A percentile compares a stretch with the other conserved stretches of the same genome.
Conservation (phyloP, 495 filamentous ascomycete genomes). For the Apiosordaria backusii region DNA sequence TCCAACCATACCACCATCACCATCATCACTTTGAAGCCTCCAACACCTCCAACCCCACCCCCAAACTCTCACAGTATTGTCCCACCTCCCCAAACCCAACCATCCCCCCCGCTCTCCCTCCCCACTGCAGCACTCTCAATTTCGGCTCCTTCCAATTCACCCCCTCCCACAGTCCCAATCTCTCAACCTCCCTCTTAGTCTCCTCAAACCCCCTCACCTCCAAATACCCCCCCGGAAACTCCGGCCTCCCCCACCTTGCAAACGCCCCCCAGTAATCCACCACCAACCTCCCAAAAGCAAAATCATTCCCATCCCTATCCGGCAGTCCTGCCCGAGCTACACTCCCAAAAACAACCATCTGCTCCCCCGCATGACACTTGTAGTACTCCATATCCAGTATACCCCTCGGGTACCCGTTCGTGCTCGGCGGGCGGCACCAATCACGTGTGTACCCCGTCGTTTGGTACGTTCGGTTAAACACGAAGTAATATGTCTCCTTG, state of each 20-base stretch:
- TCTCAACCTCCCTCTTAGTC: slow-evolving; percentile 24
- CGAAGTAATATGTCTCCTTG: slow-evolving; percentile 33
- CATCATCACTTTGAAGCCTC: slow-evolving; percentile 9
- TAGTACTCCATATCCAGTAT: slow-evolving; percentile 40
- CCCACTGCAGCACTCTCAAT: slow-evolving; percentile 32
- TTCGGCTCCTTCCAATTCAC: slow-evolving; percentile 17
- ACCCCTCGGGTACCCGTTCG: slow-evolving; percentile 30
- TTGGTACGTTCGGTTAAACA: slow-evolving; percentile 47
- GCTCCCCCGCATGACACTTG: slow-evolving; percentile 51
- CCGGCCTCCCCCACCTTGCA: slow-evolving; percentile 28
- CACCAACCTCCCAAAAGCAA: slow-evolving; percentile 26
- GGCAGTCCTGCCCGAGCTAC: slow-evolving; percentile 23
- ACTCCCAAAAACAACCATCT: slow-evolving; percentile 40
- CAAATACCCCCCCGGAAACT: slow-evolving; percentile 22
- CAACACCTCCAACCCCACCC: slow-evolving; percentile 22
- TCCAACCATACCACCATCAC: background rate
- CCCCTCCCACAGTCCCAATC: slow-evolving; percentile 23
- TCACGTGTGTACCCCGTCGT: slow-evolving; percentile 37
- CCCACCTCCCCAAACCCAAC: slow-evolving; percentile 19
- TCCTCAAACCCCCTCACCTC: slow-evolving; percentile 18
- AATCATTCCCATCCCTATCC: slow-evolving; percentile 28
- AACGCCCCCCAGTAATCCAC: slow-evolving; percentile 32
- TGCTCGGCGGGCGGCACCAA: slow-evolving; percentile 35
- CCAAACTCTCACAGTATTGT: slow-evolving; percentile 21
- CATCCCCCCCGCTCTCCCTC: slow-evolving; percentile 21